Evolutionary conservation across 306 rosid species (phyloP).

Genomic region (Dalbergia oliveri): DNA sequence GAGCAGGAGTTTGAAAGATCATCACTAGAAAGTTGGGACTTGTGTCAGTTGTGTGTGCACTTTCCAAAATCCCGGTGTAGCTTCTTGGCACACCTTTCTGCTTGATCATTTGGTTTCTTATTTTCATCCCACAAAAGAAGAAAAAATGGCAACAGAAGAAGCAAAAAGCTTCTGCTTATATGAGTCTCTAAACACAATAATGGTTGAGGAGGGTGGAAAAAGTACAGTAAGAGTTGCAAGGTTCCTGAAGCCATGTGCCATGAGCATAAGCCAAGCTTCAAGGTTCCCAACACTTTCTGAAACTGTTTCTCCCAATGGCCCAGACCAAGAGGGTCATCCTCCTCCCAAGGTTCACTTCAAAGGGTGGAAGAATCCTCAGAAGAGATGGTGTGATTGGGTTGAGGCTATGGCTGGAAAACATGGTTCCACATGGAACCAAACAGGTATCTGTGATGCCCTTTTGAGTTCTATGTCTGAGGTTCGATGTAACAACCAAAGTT

Average conservation of each 20-base stretch:
- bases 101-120: background rate
- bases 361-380: slow-evolving; percentile 44
- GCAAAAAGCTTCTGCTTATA: slow-evolving; percentile 17
- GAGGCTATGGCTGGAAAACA: slow-evolving; percentile 20
- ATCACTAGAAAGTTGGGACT: too few species aligned
- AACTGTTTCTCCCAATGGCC: background rate
- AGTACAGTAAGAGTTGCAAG: background rate
- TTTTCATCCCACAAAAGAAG: background rate
- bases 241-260: slow-evolving; percentile 41
- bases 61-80: background rate
- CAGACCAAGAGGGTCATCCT: background rate
- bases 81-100: background rate
- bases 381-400: slow-evolving; percentile 46
- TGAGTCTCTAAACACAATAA: slow-evolving; percentile 9
- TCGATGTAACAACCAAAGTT: background rate
- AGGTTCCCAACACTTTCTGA: background rate
- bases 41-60: background rate
- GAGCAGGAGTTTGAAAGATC: too few species aligned
- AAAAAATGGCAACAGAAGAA: slow-evolving; percentile 26
- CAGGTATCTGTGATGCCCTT: slow-evolving; percentile 51
- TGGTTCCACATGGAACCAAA: slow-evolving; percentile 39
- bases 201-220: slow-evolving; percentile 1
- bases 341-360: slow-evolving; percentile 18
- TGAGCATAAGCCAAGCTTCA: background rate
- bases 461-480: slow-evolving; percentile 49